Evolutionary conservation across 495 filamentous ascomycete genomes (phyloP).

Genomic region (Jackrogersella multiformis): DNA sequence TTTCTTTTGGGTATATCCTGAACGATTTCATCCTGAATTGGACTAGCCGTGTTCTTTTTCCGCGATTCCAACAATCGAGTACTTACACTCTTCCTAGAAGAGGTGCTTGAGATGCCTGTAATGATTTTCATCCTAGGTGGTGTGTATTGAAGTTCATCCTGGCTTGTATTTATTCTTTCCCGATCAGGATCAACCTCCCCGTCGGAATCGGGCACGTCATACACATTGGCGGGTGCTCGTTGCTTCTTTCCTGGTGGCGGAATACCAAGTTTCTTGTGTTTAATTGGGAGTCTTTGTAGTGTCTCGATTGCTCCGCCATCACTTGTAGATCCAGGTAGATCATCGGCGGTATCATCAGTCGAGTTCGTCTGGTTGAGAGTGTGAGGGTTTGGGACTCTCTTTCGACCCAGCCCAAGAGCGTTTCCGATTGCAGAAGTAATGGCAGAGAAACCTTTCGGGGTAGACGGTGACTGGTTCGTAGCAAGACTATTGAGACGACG

Average conservation of each 20-base stretch:
- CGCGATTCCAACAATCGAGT: conserved; percentile 15
- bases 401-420: conserved; percentile 20
- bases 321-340: conserved; percentile 42
- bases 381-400: conserved; percentile 1
- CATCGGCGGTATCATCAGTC: conserved; percentile 23
- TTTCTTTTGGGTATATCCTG: conserved; percentile 37
- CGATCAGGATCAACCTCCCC: conserved; percentile 38
- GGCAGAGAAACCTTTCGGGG: conserved; percentile 39
- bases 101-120: conserved; percentile 14
- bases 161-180: not conserved
- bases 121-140: conserved; percentile 20
- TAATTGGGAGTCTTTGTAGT: conserved; percentile 23
- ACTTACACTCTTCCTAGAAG: conserved; percentile 34
- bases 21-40: conserved; percentile 1
- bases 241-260: conserved; percentile 11
- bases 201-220: conserved; percentile 55
- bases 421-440: conserved; percentile 42
- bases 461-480: conserved; percentile 27
- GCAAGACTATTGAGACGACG: conserved; percentile 43
- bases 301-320: conserved; percentile 30
- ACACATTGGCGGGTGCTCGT: conserved; percentile 40
- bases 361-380: conserved; percentile 10
- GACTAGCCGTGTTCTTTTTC: conserved; percentile 17
- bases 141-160: conserved; percentile 20
- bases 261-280: conserved; percentile 36